These are phyloP conservation scores for Fusarium sp. DNA, from an alignment of 2,329 filamentous ascomycete genomes.

Conservation along the genomic window DNA sequence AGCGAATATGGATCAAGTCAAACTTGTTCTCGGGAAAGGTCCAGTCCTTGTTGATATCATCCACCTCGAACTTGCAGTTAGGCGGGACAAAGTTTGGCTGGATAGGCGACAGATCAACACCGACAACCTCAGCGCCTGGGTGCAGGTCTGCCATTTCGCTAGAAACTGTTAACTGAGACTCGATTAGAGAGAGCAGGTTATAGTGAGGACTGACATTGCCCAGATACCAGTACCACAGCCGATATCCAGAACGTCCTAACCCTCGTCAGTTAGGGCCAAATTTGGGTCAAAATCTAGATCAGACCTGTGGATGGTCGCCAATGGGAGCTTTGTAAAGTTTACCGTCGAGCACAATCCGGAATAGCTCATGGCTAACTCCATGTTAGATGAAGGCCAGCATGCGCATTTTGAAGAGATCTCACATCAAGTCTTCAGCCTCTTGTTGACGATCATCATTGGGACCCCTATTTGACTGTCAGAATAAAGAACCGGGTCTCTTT, in stretches of 20 bases:
- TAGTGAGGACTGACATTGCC: conserved; percentile 16
- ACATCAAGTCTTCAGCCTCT: conserved; percentile 32
- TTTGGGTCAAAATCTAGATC: rapidly evolving
- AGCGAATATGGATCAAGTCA: conserved; percentile 2
- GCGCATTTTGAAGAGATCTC: rapidly evolving
- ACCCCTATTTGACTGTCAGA: neutral
- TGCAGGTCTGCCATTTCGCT: neutral
- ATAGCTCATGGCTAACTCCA: conserved; percentile 10
- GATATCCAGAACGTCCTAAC: conserved; percentile 16
- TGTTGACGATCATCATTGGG: conserved; percentile 30
- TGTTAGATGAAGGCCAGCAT: neutral
- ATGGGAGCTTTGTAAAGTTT: conserved; percentile 28
- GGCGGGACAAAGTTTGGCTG: neutral
- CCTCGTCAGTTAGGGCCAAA: neutral
- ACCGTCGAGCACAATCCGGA: conserved; percentile 16
- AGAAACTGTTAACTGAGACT: neutral
- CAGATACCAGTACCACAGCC: conserved; percentile 29
- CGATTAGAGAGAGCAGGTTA: neutral
- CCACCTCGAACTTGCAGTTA: neutral
- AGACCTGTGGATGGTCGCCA: conserved; percentile 13
- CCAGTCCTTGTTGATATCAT: neutral
- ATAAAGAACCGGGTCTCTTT: no score
- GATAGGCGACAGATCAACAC: neutral
- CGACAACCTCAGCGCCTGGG: neutral
- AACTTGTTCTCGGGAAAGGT: neutral